Evolutionary conservation across 257 asterid genomes (phyloP).

Genomic region (Catharanthus roseus): DNA sequence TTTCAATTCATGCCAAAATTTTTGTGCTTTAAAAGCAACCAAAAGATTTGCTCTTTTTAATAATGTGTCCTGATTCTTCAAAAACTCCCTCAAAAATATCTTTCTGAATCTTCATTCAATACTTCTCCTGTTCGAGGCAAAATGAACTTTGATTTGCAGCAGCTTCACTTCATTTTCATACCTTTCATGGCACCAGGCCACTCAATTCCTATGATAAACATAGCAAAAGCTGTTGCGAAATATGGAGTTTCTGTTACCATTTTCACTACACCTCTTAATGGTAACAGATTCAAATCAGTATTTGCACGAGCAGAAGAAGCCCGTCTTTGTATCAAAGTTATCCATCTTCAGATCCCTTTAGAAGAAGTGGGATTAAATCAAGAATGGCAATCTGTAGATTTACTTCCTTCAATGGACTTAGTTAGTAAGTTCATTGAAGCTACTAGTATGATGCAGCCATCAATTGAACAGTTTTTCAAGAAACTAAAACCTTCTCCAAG

Average conservation of each 20-base stretch:
- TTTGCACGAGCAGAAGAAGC: slow-evolving; percentile 26
- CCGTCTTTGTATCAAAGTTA: slow-evolving; percentile 10
- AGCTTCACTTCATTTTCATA: slow-evolving; percentile 34
- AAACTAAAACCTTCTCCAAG: slow-evolving; percentile 29
- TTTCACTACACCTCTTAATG: slow-evolving; percentile 41
- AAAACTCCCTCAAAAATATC: too few relatives aligned
- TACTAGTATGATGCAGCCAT: slow-evolving; percentile 24
- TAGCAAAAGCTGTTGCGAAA: slow-evolving; percentile 33
- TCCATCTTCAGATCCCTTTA: not conserved
- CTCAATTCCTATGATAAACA: slow-evolving; percentile 44
- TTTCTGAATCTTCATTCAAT: too few relatives aligned
- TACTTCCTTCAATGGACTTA: slow-evolving; percentile 26
- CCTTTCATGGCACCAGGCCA: slow-evolving; percentile 53
- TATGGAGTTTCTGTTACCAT: slow-evolving; percentile 27
- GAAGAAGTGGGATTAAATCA: slow-evolving; percentile 36
- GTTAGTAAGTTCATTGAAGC: slow-evolving; percentile 31
- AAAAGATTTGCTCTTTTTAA: too few relatives aligned
- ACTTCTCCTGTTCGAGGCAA: too few relatives aligned
- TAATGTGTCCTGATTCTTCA: too few relatives aligned
- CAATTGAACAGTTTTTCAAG: slow-evolving; percentile 20
- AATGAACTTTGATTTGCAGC: not conserved
- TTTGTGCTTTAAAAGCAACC: too few relatives aligned
- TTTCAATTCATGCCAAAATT: too few relatives aligned
- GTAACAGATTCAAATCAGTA: slow-evolving; percentile 23
- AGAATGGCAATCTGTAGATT: slow-evolving; percentile 44